Evolutionary conservation across 805 yeast genomes (phyloP).

Genomic region (Blastobotrys muscicola): DNA sequence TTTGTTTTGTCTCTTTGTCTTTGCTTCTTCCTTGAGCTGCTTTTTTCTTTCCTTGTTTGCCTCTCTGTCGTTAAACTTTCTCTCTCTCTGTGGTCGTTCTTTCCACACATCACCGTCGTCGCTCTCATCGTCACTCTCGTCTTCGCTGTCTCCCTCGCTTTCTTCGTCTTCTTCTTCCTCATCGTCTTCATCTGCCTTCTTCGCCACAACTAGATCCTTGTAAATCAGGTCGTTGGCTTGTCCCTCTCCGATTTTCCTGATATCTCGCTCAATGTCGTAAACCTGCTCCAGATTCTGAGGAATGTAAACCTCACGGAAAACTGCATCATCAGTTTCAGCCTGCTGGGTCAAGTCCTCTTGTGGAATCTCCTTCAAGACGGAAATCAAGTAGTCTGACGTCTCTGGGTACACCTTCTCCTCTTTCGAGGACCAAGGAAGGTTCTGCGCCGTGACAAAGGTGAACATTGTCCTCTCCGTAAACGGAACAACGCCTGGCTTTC

Average conservation of each 20-base stretch:
- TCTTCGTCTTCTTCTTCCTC: slow-evolving; percentile 30
- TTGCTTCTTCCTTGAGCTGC: slow-evolving; percentile 64
- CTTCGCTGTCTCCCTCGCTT: slow-evolving; percentile 24
- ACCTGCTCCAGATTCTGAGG: slow-evolving; percentile 51
- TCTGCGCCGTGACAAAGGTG: slow-evolving; percentile 46
- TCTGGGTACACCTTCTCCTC: slow-evolving; percentile 19
- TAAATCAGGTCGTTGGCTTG: slow-evolving; percentile 67
- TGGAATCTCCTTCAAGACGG: slow-evolving; percentile 19
- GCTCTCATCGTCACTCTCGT: slow-evolving; percentile 28
- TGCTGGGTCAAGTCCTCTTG: slow-evolving; percentile 24
- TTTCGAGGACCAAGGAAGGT: slow-evolving; percentile 20
- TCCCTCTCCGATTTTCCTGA: slow-evolving; percentile 63
- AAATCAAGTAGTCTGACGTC: slow-evolving; percentile 20
- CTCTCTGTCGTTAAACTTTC: slow-evolving; percentile 72
- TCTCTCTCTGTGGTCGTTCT: slow-evolving; percentile 46
- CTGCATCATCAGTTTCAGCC: slow-evolving; percentile 68
- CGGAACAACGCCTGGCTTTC: slow-evolving; percentile 57
- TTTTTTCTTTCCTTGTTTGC: slow-evolving; percentile 65
- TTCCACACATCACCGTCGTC: slow-evolving; percentile 37
- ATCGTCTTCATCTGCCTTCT: slow-evolving; percentile 15
- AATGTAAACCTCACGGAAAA: slow-evolving; percentile 77
- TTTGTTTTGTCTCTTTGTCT: slow-evolving; percentile 71
- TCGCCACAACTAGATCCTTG: slow-evolving; percentile 21
- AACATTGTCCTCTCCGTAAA: slow-evolving; percentile 78
- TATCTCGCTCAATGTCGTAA: slow-evolving; percentile 59